Conservation (phyloP, 352 stramenopile genomes). For the Labyrinthula sp. region DNA sequence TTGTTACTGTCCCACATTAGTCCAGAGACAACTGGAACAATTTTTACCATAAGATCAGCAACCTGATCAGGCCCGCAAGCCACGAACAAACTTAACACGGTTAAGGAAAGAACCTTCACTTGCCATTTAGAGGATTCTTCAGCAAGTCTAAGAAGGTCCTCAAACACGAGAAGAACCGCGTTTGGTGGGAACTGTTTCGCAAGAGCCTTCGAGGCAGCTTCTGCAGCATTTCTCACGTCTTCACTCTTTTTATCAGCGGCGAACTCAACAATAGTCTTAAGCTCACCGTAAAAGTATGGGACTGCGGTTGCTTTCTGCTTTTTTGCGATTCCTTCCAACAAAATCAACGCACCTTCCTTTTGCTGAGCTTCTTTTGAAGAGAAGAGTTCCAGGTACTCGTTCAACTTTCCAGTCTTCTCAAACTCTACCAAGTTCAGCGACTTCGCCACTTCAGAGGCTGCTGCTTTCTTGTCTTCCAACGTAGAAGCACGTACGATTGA, state of each 20-base stretch:
- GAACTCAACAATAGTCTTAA: conserved; percentile 15
- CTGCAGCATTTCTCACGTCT: conserved; percentile 38
- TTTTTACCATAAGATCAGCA: conserved; percentile 72
- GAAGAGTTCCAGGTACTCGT: too few species aligned
- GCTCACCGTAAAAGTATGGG: conserved; percentile 13
- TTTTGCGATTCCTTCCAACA: conserved; percentile 20
- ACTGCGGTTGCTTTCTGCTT: conserved; percentile 22
- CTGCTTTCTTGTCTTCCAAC: too few species aligned
- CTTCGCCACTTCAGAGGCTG: too few species aligned
- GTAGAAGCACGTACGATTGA: too few species aligned
- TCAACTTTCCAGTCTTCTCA: too few species aligned
- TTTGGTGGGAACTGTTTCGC: conserved; percentile 42
- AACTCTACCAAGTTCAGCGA: too few species aligned
- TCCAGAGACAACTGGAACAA: conserved; percentile 86
- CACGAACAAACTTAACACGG: conserved; percentile 71
- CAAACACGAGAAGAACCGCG: conserved; percentile 54
- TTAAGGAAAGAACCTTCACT: conserved; percentile 80
- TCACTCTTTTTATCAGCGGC: conserved; percentile 26
- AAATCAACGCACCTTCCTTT: conserved; percentile 17
- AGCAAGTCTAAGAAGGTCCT: conserved; percentile 64
- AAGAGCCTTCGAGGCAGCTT: conserved; percentile 42
- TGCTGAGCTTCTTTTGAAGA: too few species aligned
- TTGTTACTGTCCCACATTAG: conserved; percentile 98
- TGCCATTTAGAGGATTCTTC: conserved; percentile 76
- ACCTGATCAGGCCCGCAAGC: conserved; percentile 76